A percentile compares a stretch with the other conserved stretches of the same genome.
Conservation (phyloP, 306 rosid species). For the Glycine latifolia region DNA sequence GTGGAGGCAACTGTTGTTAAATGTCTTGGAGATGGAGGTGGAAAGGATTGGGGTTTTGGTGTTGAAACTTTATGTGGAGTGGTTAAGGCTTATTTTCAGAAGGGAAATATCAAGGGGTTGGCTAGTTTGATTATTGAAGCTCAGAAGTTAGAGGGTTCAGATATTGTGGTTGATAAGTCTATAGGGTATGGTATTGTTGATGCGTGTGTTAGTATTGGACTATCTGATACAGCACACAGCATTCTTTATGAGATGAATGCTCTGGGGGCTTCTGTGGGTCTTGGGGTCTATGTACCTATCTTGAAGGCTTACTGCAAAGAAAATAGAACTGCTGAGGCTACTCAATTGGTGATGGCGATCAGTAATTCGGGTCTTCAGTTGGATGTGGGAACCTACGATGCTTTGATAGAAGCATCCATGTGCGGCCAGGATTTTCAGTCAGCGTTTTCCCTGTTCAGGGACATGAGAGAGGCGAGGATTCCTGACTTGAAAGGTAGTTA, state of each 20-base stretch:
- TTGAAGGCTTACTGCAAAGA: conserved; percentile 92
- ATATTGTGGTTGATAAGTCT: conserved; percentile 60
- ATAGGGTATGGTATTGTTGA: conserved; percentile 76
- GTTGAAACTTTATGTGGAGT: conserved; percentile 71
- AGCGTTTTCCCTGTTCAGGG: conserved; percentile 84
- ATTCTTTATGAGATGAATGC: conserved; percentile 85
- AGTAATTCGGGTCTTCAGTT: conserved; percentile 79
- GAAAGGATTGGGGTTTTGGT: conserved; percentile 50
- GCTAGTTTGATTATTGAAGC: conserved; percentile 73
- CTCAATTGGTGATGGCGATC: conserved; percentile 83
- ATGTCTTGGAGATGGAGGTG: conserved; percentile 63
- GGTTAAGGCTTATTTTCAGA: conserved; percentile 69
- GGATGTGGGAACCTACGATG: conserved; percentile 72
- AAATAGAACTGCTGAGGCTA: conserved; percentile 81
- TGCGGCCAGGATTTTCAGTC: conserved; percentile 92
- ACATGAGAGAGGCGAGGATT: conserved; percentile 85
- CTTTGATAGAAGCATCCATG: conserved; percentile 86
- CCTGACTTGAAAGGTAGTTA: conserved; percentile 85
- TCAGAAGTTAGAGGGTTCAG: conserved; percentile 71
- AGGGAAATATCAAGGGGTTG: conserved; percentile 68
- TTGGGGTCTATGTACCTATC: conserved; percentile 89
- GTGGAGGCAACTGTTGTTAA: conserved; percentile 65
- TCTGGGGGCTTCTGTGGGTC: conserved; percentile 76
- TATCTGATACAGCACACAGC: conserved; percentile 80
- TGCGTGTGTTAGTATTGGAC: conserved; percentile 80